Percentiles rank a stretch among this genome's conserved stretches.
phyloP scores from a whole-genome alignment of 495 filamentous ascomycete genomes.

The Penicillium riverlandense region DNA sequence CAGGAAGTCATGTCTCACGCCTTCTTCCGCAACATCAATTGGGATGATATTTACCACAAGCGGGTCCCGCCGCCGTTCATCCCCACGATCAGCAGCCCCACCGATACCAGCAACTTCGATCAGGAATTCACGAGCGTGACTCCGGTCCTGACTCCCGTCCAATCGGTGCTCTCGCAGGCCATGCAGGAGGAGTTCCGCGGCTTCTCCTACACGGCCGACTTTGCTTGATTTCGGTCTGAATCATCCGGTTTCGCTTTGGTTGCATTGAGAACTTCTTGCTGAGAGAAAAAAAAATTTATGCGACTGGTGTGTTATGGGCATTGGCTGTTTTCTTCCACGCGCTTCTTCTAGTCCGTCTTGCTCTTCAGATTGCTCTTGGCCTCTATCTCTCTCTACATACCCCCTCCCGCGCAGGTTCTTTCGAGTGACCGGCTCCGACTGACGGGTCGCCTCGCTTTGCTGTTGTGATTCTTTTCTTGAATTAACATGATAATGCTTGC shows the following conservation, averaged over 20 bases:
- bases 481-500: conserved; percentile 13
- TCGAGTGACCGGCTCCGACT: too few relatives aligned
- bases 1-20: conserved; percentile 99
- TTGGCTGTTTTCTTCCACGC: background rate
- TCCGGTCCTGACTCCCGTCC: conserved; percentile 92
- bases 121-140: conserved; percentile 98
- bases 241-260: conserved; percentile 1
- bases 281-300: background rate
- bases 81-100: conserved; percentile 80
- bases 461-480: conserved; percentile 13
- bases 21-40: conserved; percentile 96
- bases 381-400: too few relatives aligned
- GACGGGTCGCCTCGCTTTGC: background rate
- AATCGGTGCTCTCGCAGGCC: conserved; percentile 96
- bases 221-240: conserved; percentile 32
- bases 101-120: conserved; percentile 99
- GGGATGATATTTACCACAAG: conserved; percentile 98
- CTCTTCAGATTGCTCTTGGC: too few relatives aligned
- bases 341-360: conserved; percentile 6
- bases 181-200: conserved; percentile 99
- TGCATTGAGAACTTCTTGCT: conserved; percentile 4
- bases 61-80: conserved; percentile 80
- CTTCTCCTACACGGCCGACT: conserved; percentile 90
- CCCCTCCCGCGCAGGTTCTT: too few relatives aligned
- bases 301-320: too few relatives aligned